Base-by-base conservation (phyloP, 2,329 filamentous ascomycete species). In the Daldinia sp. region DNA sequence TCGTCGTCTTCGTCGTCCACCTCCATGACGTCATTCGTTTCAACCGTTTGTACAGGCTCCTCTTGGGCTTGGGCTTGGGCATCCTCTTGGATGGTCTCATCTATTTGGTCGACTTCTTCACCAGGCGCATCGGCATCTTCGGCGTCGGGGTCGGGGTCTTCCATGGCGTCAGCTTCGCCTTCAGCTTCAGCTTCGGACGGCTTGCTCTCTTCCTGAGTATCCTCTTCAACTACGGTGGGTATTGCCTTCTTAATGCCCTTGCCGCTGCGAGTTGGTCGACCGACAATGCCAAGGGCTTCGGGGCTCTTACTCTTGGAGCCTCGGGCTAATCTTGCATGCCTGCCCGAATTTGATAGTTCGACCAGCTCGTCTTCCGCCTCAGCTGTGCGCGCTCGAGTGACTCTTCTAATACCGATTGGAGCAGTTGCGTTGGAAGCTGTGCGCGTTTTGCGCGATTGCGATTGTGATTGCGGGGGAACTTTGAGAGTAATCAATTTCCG, bases 261-360 rank as follows among this genome's bases (percentile, higher is more conserved):
- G 13, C 75, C 74, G 13, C 79, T 82, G 39, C 85, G 82, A 0
- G 82, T 82, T 4, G 81, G 75, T 61, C 84, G 77, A 2, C 75
- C 77, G 8, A 67, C 74, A 25, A 81, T 79, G 11, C 76, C 71
- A 15, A 79, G 72, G 2, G 81, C 72, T 65, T 89, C 86, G 0
- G 87, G 86, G 63, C 84, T 87, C 68, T 78, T 81, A 67, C 85
- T 88, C 56, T 78, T 79, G 25, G 84, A 85, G 15, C 77, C 77
- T 35, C 83, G 79, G 27, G 81, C 76, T 1, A 79, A 72, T 37
- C 80, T 79, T 17, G 81, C 82, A 66, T 89, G 86, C 58, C 80
- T 82, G n/a, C 87, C 87, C 6, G 87, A 89, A 68, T 80, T 84
- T 4, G 86, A 84, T 11, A 89, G 77, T 69, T 88, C 85, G 3